phyloP scores from a whole-genome alignment of 2,329 filamentous ascomycete genomes.

The Curvularia lunata region DNA sequence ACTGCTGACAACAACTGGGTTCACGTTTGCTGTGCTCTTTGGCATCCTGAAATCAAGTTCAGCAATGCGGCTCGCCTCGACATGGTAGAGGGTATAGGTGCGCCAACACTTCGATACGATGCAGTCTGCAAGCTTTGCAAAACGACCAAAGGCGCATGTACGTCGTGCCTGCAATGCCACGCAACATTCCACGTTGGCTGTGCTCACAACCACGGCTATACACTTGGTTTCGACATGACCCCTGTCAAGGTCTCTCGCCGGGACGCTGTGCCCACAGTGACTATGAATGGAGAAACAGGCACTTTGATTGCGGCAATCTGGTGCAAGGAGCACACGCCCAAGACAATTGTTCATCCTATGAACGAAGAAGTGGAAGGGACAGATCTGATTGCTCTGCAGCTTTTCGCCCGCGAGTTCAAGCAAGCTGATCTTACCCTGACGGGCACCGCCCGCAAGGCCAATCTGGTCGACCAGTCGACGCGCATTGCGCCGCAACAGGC shows the following conservation, averaged over 20 bases:
- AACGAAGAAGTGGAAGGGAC: conserved; percentile 74
- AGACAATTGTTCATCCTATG: conserved; percentile 77
- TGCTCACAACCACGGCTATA: conserved; percentile 81
- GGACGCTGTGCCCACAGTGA: conserved; percentile 80
- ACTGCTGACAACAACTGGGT: conserved; percentile 99
- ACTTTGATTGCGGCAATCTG: conserved; percentile 85
- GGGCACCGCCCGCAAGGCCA: conserved; percentile 91
- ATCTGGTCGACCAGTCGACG: conserved; percentile 72
- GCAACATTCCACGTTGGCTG: conserved; percentile 83
- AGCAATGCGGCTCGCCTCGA: conserved; percentile 81
- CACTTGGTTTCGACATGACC: conserved; percentile 86
- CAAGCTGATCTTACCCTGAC: conserved; percentile 90
- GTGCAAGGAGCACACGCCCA: conserved; percentile 84
- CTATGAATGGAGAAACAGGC: conserved; percentile 79
- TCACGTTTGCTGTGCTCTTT: conserved; percentile 90
- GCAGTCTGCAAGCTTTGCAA: conserved; percentile 87
- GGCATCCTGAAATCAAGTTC: conserved; percentile 92
- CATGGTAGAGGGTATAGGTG: conserved; percentile 81
- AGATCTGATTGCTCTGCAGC: conserved; percentile 80
- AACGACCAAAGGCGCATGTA: conserved; percentile 75
- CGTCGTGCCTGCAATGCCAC: conserved; percentile 79
- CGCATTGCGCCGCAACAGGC: conserved; percentile 50
- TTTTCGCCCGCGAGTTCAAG: conserved; percentile 89
- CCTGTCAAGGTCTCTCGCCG: conserved; percentile 88
- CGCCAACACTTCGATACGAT: conserved; percentile 78